Conservation (phyloP, 352 stramenopile genomes). For the Phytophthora sojae region DNA sequence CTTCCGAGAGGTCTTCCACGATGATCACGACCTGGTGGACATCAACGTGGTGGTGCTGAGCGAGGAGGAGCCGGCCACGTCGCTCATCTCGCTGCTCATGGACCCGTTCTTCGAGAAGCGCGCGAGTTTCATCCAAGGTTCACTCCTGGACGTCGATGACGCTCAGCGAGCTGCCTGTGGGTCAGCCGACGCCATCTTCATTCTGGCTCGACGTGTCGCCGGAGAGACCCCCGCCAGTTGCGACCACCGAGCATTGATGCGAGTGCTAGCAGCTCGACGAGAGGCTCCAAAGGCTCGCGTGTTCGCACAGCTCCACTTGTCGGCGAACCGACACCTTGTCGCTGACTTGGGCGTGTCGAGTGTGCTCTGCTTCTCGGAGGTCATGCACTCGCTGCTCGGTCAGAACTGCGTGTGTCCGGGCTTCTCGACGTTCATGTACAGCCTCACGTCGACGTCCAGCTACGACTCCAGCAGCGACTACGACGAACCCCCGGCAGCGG, state of each 20-base stretch:
- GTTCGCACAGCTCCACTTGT: constrained; percentile 83
- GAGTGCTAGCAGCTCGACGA: constrained; percentile 73
- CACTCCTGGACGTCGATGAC: constrained; percentile 80
- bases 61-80: constrained; percentile 76
- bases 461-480: constrained; percentile 41
- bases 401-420: constrained; percentile 89
- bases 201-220: constrained; percentile 63
- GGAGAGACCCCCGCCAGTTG: constrained; percentile 70
- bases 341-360: constrained; percentile 75
- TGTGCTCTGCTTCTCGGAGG: constrained; percentile 80
- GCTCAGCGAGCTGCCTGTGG: constrained; percentile 68
- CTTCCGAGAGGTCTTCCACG: constrained; percentile 86
- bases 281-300: constrained; percentile 50
- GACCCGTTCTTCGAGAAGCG: constrained; percentile 90
- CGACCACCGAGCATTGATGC: constrained; percentile 82
- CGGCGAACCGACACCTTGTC: constrained; percentile 70
- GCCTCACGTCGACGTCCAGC: constrained; percentile 81
- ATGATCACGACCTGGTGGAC: constrained; percentile 84
- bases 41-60: constrained; percentile 82
- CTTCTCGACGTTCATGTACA: constrained; percentile 90
- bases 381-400: constrained; percentile 79
- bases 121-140: constrained; percentile 81
- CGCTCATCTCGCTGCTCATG: constrained; percentile 79
- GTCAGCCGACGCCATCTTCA: constrained; percentile 77
- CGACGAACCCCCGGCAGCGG: constrained; percentile 33